These are phyloP conservation scores for Ceratocystiopsis sp. DNA, from an alignment of 2,329 filamentous ascomycete species.

Conservation along the genomic window DNA sequence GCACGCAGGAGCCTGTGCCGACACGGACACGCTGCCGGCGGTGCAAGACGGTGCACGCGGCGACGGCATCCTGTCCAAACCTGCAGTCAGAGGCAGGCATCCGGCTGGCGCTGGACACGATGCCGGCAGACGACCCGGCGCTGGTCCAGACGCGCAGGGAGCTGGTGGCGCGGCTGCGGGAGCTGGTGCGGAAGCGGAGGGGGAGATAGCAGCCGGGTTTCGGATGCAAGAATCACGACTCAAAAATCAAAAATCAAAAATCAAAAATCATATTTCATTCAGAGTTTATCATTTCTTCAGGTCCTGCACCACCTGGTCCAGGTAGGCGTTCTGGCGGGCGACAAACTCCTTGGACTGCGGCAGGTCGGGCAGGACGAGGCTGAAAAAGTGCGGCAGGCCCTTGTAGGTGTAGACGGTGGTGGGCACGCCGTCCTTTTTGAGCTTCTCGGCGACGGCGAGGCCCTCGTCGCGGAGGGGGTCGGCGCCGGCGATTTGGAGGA, in stretches of 20 bases:
- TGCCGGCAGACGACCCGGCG: too few relatives aligned
- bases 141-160: too few relatives aligned
- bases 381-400: conserved; percentile 21
- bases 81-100: conserved; percentile 6
- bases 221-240: too few relatives aligned
- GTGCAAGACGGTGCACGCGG: conserved; percentile 4
- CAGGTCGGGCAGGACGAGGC: conserved; percentile 3
- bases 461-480: conserved; percentile 22
- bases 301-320: conserved; percentile 2
- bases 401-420: conserved; percentile 17
- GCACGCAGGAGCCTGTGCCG: too few relatives aligned
- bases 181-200: too few relatives aligned
- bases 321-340: conserved; percentile 2
- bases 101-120: conserved; percentile 7
- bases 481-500: conserved; percentile 18
- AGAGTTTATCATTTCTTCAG: too few relatives aligned
- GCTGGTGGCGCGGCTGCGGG: too few relatives aligned
- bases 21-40: neutral
- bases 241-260: too few relatives aligned
- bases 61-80: conserved; percentile 2
- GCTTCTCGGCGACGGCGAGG: conserved; percentile 20
- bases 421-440: conserved; percentile 16
- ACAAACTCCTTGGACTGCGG: conserved; percentile 3
- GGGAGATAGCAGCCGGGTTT: too few relatives aligned
- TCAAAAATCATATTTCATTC: too few relatives aligned